Conservation (phyloP, 2,329 filamentous ascomycete genomes). For the Colletotrichum scovillei region DNA sequence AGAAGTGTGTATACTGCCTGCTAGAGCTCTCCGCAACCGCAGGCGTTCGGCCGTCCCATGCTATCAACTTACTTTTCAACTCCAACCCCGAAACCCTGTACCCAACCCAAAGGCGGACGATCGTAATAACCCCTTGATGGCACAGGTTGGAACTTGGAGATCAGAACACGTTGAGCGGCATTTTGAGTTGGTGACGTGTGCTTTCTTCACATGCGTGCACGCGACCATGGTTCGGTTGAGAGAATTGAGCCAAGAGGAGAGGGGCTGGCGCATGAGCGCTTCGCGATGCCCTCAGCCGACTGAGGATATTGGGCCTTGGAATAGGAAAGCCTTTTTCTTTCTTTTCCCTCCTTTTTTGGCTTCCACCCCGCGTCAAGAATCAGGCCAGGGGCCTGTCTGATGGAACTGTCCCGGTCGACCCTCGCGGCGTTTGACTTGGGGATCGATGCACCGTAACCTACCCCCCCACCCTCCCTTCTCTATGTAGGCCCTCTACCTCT, state of each 20-base stretch:
- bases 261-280: not conserved
- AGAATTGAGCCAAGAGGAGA: not conserved
- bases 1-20: not conserved
- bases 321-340: not conserved
- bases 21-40: not conserved
- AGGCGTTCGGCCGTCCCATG: not conserved
- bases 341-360: not conserved
- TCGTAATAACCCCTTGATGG: constrained; percentile 17
- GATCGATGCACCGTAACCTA: not conserved
- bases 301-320: not conserved
- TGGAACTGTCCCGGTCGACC: not conserved
- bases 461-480: not conserved
- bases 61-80: not conserved
- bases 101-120: constrained; percentile 2
- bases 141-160: constrained; percentile 18
- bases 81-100: constrained; percentile 4
- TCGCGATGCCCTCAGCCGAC: not conserved
- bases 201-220: constrained; percentile 27
- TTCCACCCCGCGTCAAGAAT: not conserved
- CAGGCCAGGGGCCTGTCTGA: not conserved
- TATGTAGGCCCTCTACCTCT: not conserved
- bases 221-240: constrained; percentile 16
- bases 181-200: constrained; percentile 31
- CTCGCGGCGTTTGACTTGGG: not conserved
- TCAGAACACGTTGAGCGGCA: constrained; percentile 8